Conservation (phyloP, 2,329 filamentous ascomycete genomes). For the Achaetomium macrosporum region DNA sequence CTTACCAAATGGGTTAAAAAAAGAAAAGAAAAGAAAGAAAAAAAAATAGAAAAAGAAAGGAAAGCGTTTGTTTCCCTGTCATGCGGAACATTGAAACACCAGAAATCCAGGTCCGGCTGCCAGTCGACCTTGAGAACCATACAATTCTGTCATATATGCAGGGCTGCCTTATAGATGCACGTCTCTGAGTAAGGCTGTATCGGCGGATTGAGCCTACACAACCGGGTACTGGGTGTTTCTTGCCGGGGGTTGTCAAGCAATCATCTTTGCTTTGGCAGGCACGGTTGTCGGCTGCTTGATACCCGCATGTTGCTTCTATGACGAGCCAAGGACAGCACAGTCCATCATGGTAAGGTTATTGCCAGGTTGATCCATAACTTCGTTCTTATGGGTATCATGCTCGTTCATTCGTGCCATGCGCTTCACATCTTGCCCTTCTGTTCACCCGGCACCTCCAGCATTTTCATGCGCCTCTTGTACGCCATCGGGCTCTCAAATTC, state of each 20-base stretch:
- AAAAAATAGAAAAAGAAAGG: too few relatives aligned
- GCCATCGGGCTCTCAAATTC: conserved; percentile 72
- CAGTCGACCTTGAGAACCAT: background rate
- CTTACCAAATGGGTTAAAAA: too few relatives aligned
- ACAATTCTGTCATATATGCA: background rate
- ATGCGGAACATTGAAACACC: conserved; percentile 3
- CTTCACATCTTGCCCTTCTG: conserved; percentile 24
- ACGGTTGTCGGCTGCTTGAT: background rate
- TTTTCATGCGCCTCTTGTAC: conserved; percentile 62
- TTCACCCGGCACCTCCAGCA: conserved; percentile 19
- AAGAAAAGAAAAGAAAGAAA: too few relatives aligned
- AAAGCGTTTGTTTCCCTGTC: background rate
- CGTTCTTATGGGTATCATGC: conserved; percentile 18
- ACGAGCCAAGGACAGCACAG: background rate
- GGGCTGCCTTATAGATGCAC: background rate
- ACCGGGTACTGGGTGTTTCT: background rate
- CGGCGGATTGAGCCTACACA: background rate
- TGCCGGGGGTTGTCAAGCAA: background rate
- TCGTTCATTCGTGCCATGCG: conserved; percentile 3
- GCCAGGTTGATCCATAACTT: background rate
- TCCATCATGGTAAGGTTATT: background rate
- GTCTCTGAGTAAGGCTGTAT: background rate
- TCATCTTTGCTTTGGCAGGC: background rate
- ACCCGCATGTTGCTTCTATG: background rate
- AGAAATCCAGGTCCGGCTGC: background rate